A percentile compares a stretch with the other conserved stretches of the same genome.
Evolutionary conservation across 164 flowering plant genomes (phyloP).

Genomic region (Platanus orientalis): DNA sequence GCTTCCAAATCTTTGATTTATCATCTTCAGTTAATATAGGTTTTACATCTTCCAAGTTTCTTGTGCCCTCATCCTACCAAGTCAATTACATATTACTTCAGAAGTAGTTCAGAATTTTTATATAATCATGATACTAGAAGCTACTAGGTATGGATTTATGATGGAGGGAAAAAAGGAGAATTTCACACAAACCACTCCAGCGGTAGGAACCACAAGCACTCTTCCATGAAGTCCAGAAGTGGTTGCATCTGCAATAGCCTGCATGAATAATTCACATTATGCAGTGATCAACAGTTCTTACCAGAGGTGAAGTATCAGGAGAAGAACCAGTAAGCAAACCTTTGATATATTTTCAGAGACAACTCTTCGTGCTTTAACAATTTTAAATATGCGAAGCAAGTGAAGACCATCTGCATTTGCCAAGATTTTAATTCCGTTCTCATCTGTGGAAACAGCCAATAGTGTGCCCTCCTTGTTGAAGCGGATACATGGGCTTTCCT

Average conservation of each 20-base stretch:
- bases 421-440: slow-evolving; percentile 71
- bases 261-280: slow-evolving; percentile 23
- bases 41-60: slow-evolving; percentile 62
- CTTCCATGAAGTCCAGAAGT: slow-evolving; percentile 59
- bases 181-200: slow-evolving; percentile 49
- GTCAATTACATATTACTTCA: not conserved
- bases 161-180: not conserved
- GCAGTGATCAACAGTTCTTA: slow-evolving; percentile 3
- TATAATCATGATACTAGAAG: not conserved
- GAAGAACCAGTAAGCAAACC: too few species aligned
- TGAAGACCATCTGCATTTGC: slow-evolving; percentile 70
- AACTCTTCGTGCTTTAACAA: slow-evolving; percentile 50
- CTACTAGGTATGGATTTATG: not conserved
- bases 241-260: slow-evolving; percentile 55
- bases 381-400: slow-evolving; percentile 50
- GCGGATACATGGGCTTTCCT: slow-evolving; percentile 83
- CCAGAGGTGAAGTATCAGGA: not conserved
- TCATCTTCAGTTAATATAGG: slow-evolving; percentile 70
- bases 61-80: slow-evolving; percentile 54
- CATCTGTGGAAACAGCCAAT: slow-evolving; percentile 77
- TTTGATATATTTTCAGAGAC: slow-evolving; percentile 45
- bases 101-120: not conserved
- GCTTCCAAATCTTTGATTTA: slow-evolving; percentile 79
- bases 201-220: slow-evolving; percentile 41
- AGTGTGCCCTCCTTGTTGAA: slow-evolving; percentile 81